Percentiles rank a stretch among this genome's conserved stretches.
Evolutionary conservation across 345 rosid species (phyloP).

Genomic region (Eucalyptus pauciflora): DNA sequence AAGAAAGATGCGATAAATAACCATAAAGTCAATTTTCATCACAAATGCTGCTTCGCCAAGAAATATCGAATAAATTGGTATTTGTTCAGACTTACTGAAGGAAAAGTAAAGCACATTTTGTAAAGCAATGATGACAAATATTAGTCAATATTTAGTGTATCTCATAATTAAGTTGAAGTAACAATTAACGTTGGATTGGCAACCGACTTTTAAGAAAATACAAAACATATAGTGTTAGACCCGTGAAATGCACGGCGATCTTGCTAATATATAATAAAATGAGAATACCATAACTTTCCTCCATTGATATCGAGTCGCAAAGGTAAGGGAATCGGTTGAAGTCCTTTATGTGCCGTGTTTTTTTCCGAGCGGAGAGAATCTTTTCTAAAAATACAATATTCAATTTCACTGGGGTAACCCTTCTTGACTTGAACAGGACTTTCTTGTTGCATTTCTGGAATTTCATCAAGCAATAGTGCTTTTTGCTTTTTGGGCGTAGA

Average conservation of each 20-base stretch:
- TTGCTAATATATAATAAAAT: background rate
- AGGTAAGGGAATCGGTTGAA: too few relatives aligned
- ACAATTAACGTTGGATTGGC: too few relatives aligned
- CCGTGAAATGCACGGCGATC: background rate
- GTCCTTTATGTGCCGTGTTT: background rate
- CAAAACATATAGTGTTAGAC: background rate
- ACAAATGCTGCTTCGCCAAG: background rate
- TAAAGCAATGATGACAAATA: too few relatives aligned
- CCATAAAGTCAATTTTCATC: too few relatives aligned
- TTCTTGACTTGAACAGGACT: background rate
- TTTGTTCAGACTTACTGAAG: too few relatives aligned
- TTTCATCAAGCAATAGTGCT: background rate
- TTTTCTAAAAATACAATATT: rapidly evolving
- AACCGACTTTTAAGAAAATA: background rate
- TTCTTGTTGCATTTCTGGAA: background rate
- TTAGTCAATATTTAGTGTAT: background rate
- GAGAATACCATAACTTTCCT: too few relatives aligned
- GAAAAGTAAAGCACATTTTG: too few relatives aligned
- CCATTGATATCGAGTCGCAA: too few relatives aligned
- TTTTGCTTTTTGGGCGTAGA: background rate
- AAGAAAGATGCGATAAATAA: too few relatives aligned
- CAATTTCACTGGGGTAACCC: background rate
- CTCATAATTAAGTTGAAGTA: background rate
- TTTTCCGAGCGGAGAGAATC: rapidly evolving
- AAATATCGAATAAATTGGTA: background rate